Evolutionary conservation across 2,329 filamentous ascomycete genomes (phyloP).

Genomic region (Venturia asperata): DNA sequence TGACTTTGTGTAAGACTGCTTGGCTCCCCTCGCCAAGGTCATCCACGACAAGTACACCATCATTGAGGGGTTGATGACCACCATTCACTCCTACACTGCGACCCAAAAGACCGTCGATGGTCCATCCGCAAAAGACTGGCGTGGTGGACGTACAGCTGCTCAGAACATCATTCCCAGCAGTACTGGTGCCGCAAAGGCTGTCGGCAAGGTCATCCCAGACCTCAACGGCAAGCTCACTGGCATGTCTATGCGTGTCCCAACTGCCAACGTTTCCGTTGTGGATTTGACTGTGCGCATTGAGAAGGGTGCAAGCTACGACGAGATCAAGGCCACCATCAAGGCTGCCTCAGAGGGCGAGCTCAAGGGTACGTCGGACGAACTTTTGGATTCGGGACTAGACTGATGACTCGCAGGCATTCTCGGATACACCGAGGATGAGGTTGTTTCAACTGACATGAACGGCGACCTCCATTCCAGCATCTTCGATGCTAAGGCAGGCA

Average conservation of each 20-base stretch:
- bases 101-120: constrained; percentile 99
- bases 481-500: constrained; percentile 99
- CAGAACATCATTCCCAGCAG: constrained; percentile 99
- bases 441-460: constrained; percentile 91
- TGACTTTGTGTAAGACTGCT: constrained; percentile 55
- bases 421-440: constrained; percentile 91
- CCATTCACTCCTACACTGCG: constrained; percentile 98
- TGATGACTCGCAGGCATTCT: constrained; percentile 59
- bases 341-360: constrained; percentile 73
- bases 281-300: constrained; percentile 91
- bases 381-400: background rate
- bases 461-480: constrained; percentile 92
- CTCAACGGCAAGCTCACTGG: constrained; percentile 99
- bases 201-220: constrained; percentile 97
- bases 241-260: constrained; percentile 99
- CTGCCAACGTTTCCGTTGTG: constrained; percentile 97
- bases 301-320: constrained; percentile 79
- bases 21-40: constrained; percentile 98
- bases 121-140: constrained; percentile 97
- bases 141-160: constrained; percentile 95
- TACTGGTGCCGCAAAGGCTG: constrained; percentile 99
- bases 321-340: constrained; percentile 90
- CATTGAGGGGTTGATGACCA: constrained; percentile 99
- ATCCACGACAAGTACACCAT: constrained; percentile 98
- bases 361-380: constrained; percentile 58